Base-by-base conservation (phyloP, 768 basidiomycete genomes). In the Boletus tomentosulus region DNA sequence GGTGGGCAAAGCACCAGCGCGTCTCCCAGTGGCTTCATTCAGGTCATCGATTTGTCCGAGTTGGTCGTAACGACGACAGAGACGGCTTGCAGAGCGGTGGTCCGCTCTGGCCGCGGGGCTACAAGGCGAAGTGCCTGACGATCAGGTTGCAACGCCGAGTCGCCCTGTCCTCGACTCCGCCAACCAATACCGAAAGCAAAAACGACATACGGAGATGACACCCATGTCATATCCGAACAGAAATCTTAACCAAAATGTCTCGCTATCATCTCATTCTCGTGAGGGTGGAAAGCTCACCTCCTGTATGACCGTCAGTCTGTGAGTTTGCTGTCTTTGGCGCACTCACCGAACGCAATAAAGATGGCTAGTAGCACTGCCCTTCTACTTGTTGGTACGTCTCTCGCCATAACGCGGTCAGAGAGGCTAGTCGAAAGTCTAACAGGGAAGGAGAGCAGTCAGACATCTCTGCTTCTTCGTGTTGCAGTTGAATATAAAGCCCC, bases 211-310 rank as follows among this genome's bases (percentile, higher is more conserved):
- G 51, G 86, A 87, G 56, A 87, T 87, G 51, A 88, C 83, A 66
- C 87, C 86, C 66, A 88, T 86, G 58, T 88, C 86, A 66, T 88
- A 88, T 56, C 86, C 85, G 51, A 86, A 87, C 9, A 86, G 68
- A 66, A 85, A 86, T 10, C 83, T 84, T 59, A 38, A n/a, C 6
- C 13, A 38, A 44, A 30, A 49, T 16, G 25, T 62, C 27, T 10
- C 35, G 22, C 9, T 31, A 28, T 7, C 22, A 41, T 25, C 15
- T 15, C 7, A 10, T 51, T 10, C 28, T 3, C 3, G 48, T 11
- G 43, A 60, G 10, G 42, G 9, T 10, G 30, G 22, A 46, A 27
- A 45, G 22, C 54, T 53, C 48, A 65, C 67, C 60, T 55, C 67
- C 63, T 67, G 43, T 34, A 13, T 37, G 11, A 2, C 11, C 31